Base-by-base conservation (phyloP, 225 moss, liverwort and hornwort species). In the Antitrichia curtipendula region DNA sequence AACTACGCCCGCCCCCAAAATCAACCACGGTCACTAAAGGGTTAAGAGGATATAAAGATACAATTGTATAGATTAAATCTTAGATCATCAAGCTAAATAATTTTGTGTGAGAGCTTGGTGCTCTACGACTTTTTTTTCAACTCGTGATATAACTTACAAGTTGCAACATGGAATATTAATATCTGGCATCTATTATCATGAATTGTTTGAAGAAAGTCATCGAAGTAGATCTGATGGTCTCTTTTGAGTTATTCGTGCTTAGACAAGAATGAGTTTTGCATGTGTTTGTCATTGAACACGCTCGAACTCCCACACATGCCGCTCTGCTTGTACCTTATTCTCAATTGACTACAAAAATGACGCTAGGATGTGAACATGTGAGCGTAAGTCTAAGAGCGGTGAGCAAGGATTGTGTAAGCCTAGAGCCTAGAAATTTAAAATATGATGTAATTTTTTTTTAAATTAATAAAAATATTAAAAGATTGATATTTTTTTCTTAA, bases 311-410 rank as follows among this genome's bases (percentile, higher is more conserved):
- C 97, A 95, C 41, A 71, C 80, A 40, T 91, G 93, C 36, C 92
- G 90, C 84, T 96, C 96, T 40, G 76, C 88, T 90, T 95, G 92
- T 53, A 92, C 86, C 86, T 92, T 90, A 40, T 70, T 92, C n/a
- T 94, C 91, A 36, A 93, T 92, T 12, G 87, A 90, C 97, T 97
- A n/a, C n/a, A n/a, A n/a, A n/a, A n/a, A n/a, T n/a, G n/a, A n/a
- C n/a, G n/a, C n/a, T n/a, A n/a, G n/a, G n/a, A n/a, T n/a, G n/a
- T n/a, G n/a, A n/a, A n/a, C n/a, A n/a, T n/a, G n/a, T n/a, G n/a
- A n/a, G n/a, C n/a, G n/a, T n/a, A n/a, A n/a, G n/a, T n/a, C n/a
- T n/a, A n/a, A n/a, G n/a, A n/a, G n/a, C n/a, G n/a, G n/a, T n/a
- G n/a, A n/a, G n/a, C n/a, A n/a, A n/a, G n/a, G n/a, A n/a, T n/a